These are phyloP conservation scores for Fusarium penzigii DNA, from an alignment of 2,329 filamentous ascomycete species.

Conservation along the genomic window DNA sequence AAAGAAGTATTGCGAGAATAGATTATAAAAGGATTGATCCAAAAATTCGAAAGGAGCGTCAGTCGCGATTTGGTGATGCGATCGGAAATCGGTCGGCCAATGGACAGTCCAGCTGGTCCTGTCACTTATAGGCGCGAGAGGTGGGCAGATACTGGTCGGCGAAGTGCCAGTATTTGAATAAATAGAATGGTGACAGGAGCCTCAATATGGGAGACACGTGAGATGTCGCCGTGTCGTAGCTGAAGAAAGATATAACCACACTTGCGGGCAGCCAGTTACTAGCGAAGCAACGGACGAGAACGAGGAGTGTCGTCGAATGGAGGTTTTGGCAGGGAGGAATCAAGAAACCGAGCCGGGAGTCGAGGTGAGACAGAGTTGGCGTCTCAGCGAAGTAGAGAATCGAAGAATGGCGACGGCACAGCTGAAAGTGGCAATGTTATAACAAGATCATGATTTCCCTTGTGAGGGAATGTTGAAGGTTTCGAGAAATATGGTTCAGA, in stretches of 20 bases:
- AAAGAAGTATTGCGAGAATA: slow-evolving; percentile 17
- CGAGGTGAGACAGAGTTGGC: slow-evolving; percentile 35
- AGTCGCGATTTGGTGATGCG: slow-evolving; percentile 16
- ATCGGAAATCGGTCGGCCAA: slow-evolving; percentile 25
- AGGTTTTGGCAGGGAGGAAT: slow-evolving; percentile 27
- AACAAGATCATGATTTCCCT: slow-evolving; percentile 31
- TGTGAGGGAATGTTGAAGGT: slow-evolving; percentile 18
- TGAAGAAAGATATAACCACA: slow-evolving; percentile 2
- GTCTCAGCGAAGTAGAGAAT: slow-evolving; percentile 27
- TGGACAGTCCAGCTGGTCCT: slow-evolving; percentile 34
- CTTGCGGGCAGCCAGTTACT: slow-evolving; percentile 1
- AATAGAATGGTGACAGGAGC: slow-evolving; percentile 16
- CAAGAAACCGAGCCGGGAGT: slow-evolving; percentile 25
- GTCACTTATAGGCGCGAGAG: slow-evolving; percentile 19
- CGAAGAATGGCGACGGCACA: slow-evolving; percentile 27
- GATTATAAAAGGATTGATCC: slow-evolving; percentile 7
- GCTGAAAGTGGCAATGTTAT: slow-evolving; percentile 28
- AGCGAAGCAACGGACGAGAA: slow-evolving; percentile 20
- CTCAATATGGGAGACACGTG: slow-evolving; percentile 5
- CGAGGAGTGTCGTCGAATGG: slow-evolving; percentile 25
- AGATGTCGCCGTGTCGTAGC: slow-evolving; percentile 3
- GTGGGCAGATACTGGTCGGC: slow-evolving; percentile 17
- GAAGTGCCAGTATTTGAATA: slow-evolving; percentile 9
- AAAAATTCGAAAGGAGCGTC: slow-evolving; percentile 23
- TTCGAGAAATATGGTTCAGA: slow-evolving; percentile 21